Evolutionary conservation across 1,139 yeast genomes (phyloP), one percentile per base, ranked within the genome.

Genomic region (Oligophagozyma castellii): DNA sequence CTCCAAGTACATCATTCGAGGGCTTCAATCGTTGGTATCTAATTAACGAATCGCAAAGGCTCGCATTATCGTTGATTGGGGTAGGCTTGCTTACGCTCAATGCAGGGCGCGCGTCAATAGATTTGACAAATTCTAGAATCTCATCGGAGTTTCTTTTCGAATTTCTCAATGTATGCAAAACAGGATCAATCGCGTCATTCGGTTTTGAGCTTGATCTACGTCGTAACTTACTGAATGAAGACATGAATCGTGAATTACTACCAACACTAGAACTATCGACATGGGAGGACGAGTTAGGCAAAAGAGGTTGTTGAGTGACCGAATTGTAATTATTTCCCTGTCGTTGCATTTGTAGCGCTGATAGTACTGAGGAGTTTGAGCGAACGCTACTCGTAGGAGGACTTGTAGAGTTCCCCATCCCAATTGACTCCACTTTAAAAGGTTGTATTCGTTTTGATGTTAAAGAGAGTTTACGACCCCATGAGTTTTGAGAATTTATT

Each of bases 81-180:
- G 46, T 63, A 35, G 34, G 59, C 43, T 40, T 66, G 39, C 44
- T 71, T 47, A 38, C 60, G 61, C 60, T 66, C 4, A 72, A 63
- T 32, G 69, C 71, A 26, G 70, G 74, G 30, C 71, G 65, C 29
- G 77, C 71, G 40, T 89, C 95, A 28, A 86, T 69, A 70, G 83
- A 63, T 38, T 73, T 67, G 29, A 86, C 80, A 58, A 86, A 86
- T 31, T 77, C 83, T 33, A 78, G 70, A 39, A 14, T 75, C 28
- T 28, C 29, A 29, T 37, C 42, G n/a, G 39, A 29, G 3, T 39
- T 34, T 16, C 29, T 21, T 19, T 38, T 34, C 10, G 31, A 25
- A 3, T 29, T 35, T 22, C 29, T 36, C 2, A n/a, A 15, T 5
- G 39, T 32, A 22, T 33, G 40, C 7, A 37, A 26, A 8, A 35